phyloP scores from a whole-genome alignment of 129 eudicot genomes.

The Centella asiatica region DNA sequence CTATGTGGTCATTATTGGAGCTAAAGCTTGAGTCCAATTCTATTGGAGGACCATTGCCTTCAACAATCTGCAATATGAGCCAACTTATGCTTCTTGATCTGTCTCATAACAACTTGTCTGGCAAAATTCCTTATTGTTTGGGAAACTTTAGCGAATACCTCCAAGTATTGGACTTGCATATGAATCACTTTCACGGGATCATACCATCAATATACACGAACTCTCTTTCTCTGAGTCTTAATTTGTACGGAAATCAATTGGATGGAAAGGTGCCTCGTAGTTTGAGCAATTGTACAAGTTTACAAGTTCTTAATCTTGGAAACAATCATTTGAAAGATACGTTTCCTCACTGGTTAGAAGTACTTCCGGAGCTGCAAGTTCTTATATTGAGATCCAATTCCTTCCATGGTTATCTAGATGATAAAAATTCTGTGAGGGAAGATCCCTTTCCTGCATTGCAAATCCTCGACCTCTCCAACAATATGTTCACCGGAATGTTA shows the following conservation, averaged over 20 bases:
- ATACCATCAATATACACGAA: neutral
- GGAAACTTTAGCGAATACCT: constrained; percentile 1
- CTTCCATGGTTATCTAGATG: constrained; percentile 12
- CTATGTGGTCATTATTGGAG: no score
- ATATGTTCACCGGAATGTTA: constrained; percentile 13
- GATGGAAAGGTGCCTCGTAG: constrained; percentile 18
- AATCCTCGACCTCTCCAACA: constrained; percentile 24
- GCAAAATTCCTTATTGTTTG: constrained; percentile 17
- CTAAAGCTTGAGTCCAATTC: no score
- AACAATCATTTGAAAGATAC: constrained; percentile 7
- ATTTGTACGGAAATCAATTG: constrained; percentile 10
- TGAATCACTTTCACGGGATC: constrained; percentile 3
- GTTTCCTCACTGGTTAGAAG: constrained; percentile 21
- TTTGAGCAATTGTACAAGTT: constrained; percentile 11
- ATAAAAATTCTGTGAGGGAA: no score
- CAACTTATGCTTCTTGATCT: neutral
- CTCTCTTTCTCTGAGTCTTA: neutral
- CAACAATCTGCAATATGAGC: constrained; percentile 5
- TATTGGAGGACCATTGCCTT: no score
- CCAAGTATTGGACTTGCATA: neutral
- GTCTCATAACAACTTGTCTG: constrained; percentile 7
- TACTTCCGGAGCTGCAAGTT: constrained; percentile 16
- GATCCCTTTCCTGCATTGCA: constrained; percentile 20
- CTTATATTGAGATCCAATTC: constrained; percentile 17
- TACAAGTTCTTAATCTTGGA: constrained; percentile 16